These are phyloP conservation scores for Coemansia sp. DNA, from an alignment of 192 early-diverging fungal species.

Conservation along the genomic window DNA sequence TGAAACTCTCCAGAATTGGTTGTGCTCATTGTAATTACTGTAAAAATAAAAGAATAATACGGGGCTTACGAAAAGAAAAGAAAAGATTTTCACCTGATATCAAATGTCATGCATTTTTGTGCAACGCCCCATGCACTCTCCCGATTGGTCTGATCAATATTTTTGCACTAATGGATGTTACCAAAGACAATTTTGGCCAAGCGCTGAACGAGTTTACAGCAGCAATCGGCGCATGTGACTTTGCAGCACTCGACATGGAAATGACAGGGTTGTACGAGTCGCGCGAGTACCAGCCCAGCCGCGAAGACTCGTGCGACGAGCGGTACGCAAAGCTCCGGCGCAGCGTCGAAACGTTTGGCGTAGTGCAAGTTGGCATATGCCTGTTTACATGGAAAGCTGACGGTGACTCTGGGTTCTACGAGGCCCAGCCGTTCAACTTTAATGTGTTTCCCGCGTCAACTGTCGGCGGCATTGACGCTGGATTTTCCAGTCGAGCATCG, in stretches of 20 bases:
- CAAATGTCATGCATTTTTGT: too few relatives aligned
- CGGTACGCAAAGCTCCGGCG: conserved; percentile 60
- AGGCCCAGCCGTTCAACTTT: conserved; percentile 84
- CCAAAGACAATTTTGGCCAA: conserved; percentile 29
- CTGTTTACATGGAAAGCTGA: conserved; percentile 69
- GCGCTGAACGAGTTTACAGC: conserved; percentile 28
- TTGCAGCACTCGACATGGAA: conserved; percentile 52
- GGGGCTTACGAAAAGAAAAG: conserved; percentile 12
- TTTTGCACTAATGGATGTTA: conserved; percentile 33
- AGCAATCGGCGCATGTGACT: conserved; percentile 31
- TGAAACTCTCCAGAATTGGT: conserved; percentile 23
- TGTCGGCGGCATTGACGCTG: conserved; percentile 19
- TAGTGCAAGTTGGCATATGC: conserved; percentile 83
- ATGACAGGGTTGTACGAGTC: conserved; percentile 49
- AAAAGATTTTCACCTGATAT: neutral
- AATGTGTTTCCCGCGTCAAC: conserved; percentile 73
- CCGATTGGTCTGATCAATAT: neutral
- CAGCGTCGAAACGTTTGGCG: conserved; percentile 55
- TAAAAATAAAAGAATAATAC: neutral
- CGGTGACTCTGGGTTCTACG: conserved; percentile 54
- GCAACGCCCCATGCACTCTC: too few relatives aligned
- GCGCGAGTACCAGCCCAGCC: conserved; percentile 27
- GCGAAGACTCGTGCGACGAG: conserved; percentile 55
- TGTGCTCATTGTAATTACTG: neutral
- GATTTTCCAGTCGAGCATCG: conserved; percentile 56